Evolutionary conservation across 1,139 yeast species (phyloP).

Genomic region (Candida albicans): DNA sequence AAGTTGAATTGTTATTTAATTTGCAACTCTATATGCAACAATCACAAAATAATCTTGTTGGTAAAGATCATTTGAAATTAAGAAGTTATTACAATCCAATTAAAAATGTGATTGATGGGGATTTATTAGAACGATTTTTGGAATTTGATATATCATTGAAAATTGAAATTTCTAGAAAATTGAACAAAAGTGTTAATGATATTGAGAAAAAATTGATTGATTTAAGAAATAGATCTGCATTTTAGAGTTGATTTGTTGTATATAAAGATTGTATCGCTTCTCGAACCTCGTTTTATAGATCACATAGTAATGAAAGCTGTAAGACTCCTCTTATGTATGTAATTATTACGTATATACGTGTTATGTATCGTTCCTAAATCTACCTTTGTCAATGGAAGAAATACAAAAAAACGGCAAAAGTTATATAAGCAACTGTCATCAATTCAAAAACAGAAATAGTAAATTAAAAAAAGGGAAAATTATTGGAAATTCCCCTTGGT

Average conservation of each 20-base stretch:
- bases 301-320: too few relatives aligned
- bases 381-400: too few relatives aligned
- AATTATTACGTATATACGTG: too few relatives aligned
- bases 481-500: too few relatives aligned
- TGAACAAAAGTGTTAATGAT: conserved; percentile 60
- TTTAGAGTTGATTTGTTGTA: conserved; percentile 16
- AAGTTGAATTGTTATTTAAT: conserved; percentile 57
- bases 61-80: conserved; percentile 66
- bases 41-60: conserved; percentile 33
- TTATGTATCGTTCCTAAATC: too few relatives aligned
- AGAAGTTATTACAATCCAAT: conserved; percentile 80
- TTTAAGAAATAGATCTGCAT: conserved; percentile 51
- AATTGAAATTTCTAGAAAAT: conserved; percentile 47
- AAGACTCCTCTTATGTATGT: too few relatives aligned
- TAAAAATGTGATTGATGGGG: conserved; percentile 83
- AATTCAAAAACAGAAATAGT: neutral
- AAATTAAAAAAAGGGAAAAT: too few relatives aligned
- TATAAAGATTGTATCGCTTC: too few relatives aligned
- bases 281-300: too few relatives aligned
- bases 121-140: conserved; percentile 63
- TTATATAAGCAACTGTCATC: neutral
- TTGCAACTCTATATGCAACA: conserved; percentile 53
- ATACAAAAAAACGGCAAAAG: too few relatives aligned
- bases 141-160: conserved; percentile 39
- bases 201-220: conserved; percentile 62